Evolutionary conservation across 176 grass and related monocot species (phyloP), one percentile per base, ranked within the genome.

Genomic region (Pontederia crassipes): DNA sequence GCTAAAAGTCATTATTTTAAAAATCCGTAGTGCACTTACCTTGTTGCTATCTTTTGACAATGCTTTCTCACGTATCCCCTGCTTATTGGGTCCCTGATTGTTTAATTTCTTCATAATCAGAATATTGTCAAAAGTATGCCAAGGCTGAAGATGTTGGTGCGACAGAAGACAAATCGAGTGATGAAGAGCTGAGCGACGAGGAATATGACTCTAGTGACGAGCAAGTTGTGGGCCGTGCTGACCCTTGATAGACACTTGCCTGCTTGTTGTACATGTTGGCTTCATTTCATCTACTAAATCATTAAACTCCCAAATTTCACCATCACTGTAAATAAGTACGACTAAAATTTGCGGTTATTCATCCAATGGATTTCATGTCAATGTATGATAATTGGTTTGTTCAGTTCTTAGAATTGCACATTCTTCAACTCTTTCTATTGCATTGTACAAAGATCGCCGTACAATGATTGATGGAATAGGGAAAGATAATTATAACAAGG

Each of bases 81-180:
- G 17, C 17, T 65, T 2, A 51, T 65, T 26, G 11, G n/a, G 12
- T 54, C 17, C 0, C 14, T 15, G 1, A 64, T 26, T 49, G 8
- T 18, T 56, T 46, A 16, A 2, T 67, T 32, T 67, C 11, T 46
- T 13, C 12, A 8, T 18, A 28, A 24, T 24, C 66, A 69, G 66
- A 69, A 69, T 69, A 69, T 53, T 69, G 66, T n/a, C 28, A 57
- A 10, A 69, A 57, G 14, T 69, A 69, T 57, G 66, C 66, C 20
- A 69, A 69, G 66, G 29, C 53, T 18, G 66, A 69, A 48, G 66
- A 69, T 15, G 15, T 46, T 29, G 29, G 32, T 4, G 54, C 32
- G 3, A 10, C 66, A 27, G 53, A 69, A 10, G 66, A 47, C 29
- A 26, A 69, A 20, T 57, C 52, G 8, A 69, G 66, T 57, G 66